Evolutionary conservation across 106 monocot genomes (phyloP).

Genomic region (Dendrobium catenatum): DNA sequence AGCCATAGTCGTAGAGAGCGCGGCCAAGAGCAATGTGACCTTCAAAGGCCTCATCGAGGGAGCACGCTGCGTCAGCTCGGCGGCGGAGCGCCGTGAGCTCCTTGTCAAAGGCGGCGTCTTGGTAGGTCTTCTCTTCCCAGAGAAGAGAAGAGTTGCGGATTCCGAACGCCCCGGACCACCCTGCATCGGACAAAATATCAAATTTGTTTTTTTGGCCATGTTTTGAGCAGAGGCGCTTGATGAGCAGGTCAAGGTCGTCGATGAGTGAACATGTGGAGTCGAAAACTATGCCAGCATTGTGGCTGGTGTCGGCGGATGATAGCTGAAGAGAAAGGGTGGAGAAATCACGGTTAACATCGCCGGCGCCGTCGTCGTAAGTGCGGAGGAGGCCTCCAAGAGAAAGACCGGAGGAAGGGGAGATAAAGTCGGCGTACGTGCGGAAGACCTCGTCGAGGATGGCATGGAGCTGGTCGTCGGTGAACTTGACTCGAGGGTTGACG

Average conservation of each 20-base stretch:
- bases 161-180: background rate
- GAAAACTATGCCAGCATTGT: conserved; percentile 49
- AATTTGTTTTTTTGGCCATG: conserved; percentile 41
- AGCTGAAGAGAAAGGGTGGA: conserved; percentile 21
- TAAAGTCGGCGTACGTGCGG: conserved; percentile 64
- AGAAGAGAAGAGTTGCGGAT: background rate
- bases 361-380: conserved; percentile 78
- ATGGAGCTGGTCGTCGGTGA: conserved; percentile 72
- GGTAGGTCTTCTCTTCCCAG: conserved; percentile 59
- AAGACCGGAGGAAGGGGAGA: conserved; percentile 33
- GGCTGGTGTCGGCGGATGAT: conserved; percentile 14
- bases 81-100: conserved; percentile 41
- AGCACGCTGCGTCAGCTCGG: conserved; percentile 15
- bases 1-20: conserved; percentile 45
- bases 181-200: conserved; percentile 60
- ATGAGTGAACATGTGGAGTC: conserved; percentile 66
- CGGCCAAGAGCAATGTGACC: conserved; percentile 66
- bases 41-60: conserved; percentile 67
- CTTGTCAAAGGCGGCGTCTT: conserved; percentile 47
- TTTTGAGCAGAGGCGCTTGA: conserved; percentile 61
- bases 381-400: conserved; percentile 43
- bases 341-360: conserved; percentile 69
- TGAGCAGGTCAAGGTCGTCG: conserved; percentile 71
- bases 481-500: conserved; percentile 83
- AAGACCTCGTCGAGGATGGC: conserved; percentile 91